Percentiles rank a stretch among this genome's conserved stretches.
Evolutionary conservation across 2,329 filamentous ascomycete species (phyloP).

Genomic region (Arthrobotrys sinensis): DNA sequence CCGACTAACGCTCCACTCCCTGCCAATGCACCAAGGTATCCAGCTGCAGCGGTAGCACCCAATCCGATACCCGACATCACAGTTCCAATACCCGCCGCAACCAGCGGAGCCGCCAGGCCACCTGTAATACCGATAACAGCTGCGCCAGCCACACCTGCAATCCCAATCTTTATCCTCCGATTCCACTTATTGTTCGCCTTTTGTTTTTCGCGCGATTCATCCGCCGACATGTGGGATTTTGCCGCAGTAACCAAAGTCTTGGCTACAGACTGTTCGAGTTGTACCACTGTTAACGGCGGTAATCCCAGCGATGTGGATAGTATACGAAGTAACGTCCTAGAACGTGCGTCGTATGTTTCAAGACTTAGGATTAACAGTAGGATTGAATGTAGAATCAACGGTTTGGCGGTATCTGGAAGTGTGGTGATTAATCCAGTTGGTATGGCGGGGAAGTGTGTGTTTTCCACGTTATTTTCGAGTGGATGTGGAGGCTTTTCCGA

Average conservation of each 20-base stretch:
- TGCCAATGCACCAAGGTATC: conserved; percentile 83
- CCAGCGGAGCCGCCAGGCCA: conserved; percentile 82
- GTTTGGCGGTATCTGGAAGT: conserved; percentile 75
- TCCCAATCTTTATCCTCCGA: conserved; percentile 84
- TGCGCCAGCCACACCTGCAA: conserved; percentile 89
- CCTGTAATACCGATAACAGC: conserved; percentile 87
- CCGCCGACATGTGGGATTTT: conserved; percentile 79
- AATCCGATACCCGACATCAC: conserved; percentile 84
- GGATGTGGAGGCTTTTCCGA: conserved; percentile 64
- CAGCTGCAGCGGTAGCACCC: conserved; percentile 80
- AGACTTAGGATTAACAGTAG: conserved; percentile 82
- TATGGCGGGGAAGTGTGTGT: conserved; percentile 74
- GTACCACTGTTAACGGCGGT: conserved; percentile 75
- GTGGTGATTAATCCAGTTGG: conserved; percentile 74
- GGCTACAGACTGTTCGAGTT: conserved; percentile 82
- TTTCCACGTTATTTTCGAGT: conserved; percentile 67
- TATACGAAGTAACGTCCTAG: conserved; percentile 79
- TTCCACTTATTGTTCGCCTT: conserved; percentile 77
- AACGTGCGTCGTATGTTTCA: conserved; percentile 82
- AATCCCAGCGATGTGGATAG: conserved; percentile 81
- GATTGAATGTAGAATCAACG: conserved; percentile 79
- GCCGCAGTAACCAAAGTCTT: conserved; percentile 81
- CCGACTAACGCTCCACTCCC: conserved; percentile 85
- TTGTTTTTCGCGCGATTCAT: conserved; percentile 81
- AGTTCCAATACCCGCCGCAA: conserved; percentile 83